Base-by-base conservation (phyloP, 192 early-diverging fungal species). In the Coemansia erecta region DNA sequence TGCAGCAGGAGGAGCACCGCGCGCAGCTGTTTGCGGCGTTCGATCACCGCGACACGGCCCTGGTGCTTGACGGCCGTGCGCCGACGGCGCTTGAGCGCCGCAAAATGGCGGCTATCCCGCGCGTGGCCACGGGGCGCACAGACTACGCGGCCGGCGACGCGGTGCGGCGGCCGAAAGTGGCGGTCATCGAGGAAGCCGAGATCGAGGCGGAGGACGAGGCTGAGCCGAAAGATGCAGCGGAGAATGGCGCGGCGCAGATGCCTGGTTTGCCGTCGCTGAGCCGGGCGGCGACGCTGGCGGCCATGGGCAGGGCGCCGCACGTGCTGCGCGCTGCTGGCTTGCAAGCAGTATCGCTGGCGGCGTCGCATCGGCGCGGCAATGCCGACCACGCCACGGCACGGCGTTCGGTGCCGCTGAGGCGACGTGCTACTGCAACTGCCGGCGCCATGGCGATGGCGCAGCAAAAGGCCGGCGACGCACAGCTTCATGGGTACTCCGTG, bases 1-100 rank as follows among this genome's bases (percentile, higher is more conserved):
- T 60, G 15, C 51, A 49, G 18, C 37, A 58, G 33, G 19, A 21
- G 4, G 48, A 21, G 12, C 61, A 68, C 48, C 68, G 69, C 0
- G 49, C 69, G 10, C 68, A 65, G 61, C 45, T 78, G 17, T 78
- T 78, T 42, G 68, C 75, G 26, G 75, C 75, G 0, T 78, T 78
- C 44, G 75, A 78, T 45, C 69, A 78, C 35, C 59, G 75, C 51
- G 75, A 78, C 21, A 56, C 72, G 8, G 43, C 61, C 11, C 65
- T 78, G 37, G 58, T 52, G 33, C 60, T 78, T 4, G 75, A 78
- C 22, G 75, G 65, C 10, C 41, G 43, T 39, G 65, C 58, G 4
- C 75, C 75, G 5, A 78, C 58, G 0, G 42, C 47, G 41, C 60
- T 51, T 23, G 75, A 78, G 26, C 69, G 75, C 28, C 63, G 69